Evolutionary conservation across 2,329 filamentous ascomycete genomes (phyloP).

Genomic region (Tricladium varicosporioides): DNA sequence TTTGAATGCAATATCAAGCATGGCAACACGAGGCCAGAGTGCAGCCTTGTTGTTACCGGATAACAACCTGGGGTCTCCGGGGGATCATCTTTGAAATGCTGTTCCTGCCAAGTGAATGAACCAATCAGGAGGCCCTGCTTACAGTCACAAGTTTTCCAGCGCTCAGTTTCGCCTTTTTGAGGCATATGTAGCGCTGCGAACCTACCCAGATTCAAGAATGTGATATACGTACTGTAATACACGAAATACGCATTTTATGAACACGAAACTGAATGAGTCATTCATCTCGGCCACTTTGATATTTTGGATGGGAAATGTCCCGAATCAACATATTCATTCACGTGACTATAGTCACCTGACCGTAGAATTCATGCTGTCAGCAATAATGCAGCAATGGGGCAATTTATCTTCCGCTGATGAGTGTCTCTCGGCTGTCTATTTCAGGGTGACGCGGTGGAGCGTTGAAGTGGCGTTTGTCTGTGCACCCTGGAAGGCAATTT

Average conservation of each 20-base stretch:
- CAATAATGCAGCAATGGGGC: not conserved
- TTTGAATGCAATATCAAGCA: not conserved
- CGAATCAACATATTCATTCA: not conserved
- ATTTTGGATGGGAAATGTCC: not conserved
- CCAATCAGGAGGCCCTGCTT: too few species aligned
- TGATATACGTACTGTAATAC: too few species aligned
- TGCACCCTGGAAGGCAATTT: not conserved
- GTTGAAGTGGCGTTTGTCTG: not conserved
- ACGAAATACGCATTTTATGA: too few species aligned
- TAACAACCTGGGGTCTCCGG: too few species aligned
- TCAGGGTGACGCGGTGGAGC: not conserved
- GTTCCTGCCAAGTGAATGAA: too few species aligned
- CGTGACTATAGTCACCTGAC: not conserved
- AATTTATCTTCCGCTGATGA: not conserved
- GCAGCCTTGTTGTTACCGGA: not conserved
- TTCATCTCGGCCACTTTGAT: too few species aligned
- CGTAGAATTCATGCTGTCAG: not conserved
- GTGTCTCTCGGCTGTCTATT: slow-evolving; percentile 11
- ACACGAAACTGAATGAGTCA: too few species aligned
- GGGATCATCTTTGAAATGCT: too few species aligned
- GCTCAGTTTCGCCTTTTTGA: too few species aligned
- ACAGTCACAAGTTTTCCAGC: too few species aligned
- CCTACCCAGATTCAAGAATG: too few species aligned
- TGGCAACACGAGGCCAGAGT: not conserved
- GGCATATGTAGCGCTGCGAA: too few species aligned